phyloP scores from a whole-genome alignment of 2,329 filamentous ascomycete genomes.

The Botrytis deweyae region DNA sequence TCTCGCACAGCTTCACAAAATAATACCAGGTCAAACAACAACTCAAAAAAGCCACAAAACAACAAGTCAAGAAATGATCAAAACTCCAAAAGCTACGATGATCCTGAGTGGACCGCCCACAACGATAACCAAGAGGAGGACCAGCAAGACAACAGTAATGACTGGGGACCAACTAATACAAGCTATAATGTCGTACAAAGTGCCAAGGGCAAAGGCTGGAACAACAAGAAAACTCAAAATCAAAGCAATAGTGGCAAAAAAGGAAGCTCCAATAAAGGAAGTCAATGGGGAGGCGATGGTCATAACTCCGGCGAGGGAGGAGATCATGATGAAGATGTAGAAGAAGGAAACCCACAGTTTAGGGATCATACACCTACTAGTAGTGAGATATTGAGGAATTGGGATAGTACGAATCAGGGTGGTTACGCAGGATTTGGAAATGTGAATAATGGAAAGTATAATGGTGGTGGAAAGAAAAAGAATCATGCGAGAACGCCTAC shows the following conservation, averaged over 20 bases:
- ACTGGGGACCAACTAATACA: conserved; percentile 2
- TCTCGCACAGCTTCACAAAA: conserved; percentile 21
- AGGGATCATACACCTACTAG: conserved; percentile 7
- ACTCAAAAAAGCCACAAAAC: neutral
- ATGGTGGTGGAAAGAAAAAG: neutral
- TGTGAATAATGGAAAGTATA: neutral
- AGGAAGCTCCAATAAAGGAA: neutral
- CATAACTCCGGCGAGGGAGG: conserved; percentile 10
- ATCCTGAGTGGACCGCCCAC: conserved; percentile 9
- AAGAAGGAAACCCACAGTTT: conserved; percentile 6
- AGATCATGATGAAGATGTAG: neutral
- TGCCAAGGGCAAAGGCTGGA: conserved; percentile 15
- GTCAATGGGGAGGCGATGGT: conserved; percentile 19
- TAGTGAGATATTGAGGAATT: conserved; percentile 4
- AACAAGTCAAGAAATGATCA: neutral
- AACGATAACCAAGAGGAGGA: neutral
- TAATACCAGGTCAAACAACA: neutral
- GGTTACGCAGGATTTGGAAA: neutral
- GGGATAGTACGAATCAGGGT: neutral
- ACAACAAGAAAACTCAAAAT: conserved; percentile 9
- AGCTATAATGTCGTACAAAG: conserved; percentile 8
- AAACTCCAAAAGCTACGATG: neutral
- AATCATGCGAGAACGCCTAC: neutral
- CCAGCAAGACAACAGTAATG: neutral
- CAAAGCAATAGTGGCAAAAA: conserved; percentile 2